These are phyloP conservation scores for Neurospora sp. DNA, from an alignment of 495 filamentous ascomycete genomes.

Conservation along the genomic window DNA sequence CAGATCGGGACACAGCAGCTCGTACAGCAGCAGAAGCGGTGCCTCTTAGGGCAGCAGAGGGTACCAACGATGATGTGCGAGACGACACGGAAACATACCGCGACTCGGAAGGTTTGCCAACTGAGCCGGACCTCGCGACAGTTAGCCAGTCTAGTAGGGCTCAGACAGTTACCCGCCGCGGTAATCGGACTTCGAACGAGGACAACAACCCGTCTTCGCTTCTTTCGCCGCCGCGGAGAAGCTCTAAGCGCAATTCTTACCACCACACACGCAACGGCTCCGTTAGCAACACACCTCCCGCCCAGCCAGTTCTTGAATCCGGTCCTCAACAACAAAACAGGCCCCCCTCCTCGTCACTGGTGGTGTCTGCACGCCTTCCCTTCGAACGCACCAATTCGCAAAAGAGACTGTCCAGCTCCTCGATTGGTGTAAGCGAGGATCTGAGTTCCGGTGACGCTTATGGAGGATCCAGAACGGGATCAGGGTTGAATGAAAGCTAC, in stretches of 20 bases:
- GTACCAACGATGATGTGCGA: slow-evolving; percentile 26
- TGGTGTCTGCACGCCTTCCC: slow-evolving; percentile 38
- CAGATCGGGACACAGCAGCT: slow-evolving; percentile 8
- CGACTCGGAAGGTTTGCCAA: not conserved
- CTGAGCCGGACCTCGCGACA: not conserved
- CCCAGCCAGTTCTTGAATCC: slow-evolving; percentile 2
- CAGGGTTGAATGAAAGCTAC: slow-evolving; percentile 30
- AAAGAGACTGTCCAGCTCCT: slow-evolving; percentile 40
- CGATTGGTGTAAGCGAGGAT: slow-evolving; percentile 36
- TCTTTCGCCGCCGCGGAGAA: slow-evolving; percentile 42
- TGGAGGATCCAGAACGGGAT: slow-evolving; percentile 9
- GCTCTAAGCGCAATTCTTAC: slow-evolving; percentile 45
- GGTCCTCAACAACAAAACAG: not conserved
- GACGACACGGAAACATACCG: slow-evolving; percentile 28
- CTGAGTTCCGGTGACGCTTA: slow-evolving; percentile 23
- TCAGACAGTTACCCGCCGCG: not conserved
- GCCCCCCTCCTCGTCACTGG: not conserved
- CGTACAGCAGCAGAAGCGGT: slow-evolving; percentile 21
- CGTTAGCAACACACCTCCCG: slow-evolving; percentile 8
- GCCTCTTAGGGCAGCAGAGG: slow-evolving; percentile 36
- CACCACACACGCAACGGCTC: slow-evolving; percentile 10
- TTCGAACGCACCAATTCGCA: slow-evolving; percentile 50
- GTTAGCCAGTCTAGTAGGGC: not conserved
- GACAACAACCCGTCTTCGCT: slow-evolving; percentile 14
- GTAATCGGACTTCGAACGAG: slow-evolving; percentile 29